Evolutionary conservation across 192 early-diverging fungal genomes (phyloP).

Genomic region (Coemansia sp.): DNA sequence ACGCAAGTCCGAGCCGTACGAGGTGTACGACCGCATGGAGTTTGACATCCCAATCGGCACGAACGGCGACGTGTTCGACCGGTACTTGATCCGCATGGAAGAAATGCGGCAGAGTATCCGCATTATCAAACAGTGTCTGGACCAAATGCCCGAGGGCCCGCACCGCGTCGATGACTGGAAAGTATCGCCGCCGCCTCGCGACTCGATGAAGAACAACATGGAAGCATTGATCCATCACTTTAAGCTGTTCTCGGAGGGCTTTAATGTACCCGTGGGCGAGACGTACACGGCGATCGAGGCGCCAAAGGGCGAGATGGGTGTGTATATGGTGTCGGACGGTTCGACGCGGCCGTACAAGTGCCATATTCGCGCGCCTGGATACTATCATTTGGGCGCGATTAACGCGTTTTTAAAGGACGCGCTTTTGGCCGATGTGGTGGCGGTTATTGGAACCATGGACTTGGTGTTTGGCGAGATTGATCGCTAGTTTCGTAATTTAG

Average conservation of each 20-base stretch:
- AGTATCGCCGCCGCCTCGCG: constrained; percentile 89
- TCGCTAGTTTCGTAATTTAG: constrained; percentile 52
- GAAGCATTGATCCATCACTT: constrained; percentile 99
- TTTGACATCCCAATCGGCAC: constrained; percentile 96
- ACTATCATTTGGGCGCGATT: constrained; percentile 85
- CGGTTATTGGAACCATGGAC: constrained; percentile 98
- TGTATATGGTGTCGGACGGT: constrained; percentile 91
- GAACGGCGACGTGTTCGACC: constrained; percentile 94
- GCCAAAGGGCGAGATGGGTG: constrained; percentile 99
- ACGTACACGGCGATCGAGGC: constrained; percentile 98
- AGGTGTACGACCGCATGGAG: constrained; percentile 92
- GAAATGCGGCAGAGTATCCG: constrained; percentile 97
- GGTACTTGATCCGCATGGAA: constrained; percentile 95
- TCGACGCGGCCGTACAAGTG: constrained; percentile 95
- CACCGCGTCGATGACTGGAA: constrained; percentile 98
- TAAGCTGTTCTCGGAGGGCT: constrained; percentile 99
- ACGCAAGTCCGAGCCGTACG: constrained; percentile 90
- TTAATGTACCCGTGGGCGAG: constrained; percentile 94
- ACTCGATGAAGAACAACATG: constrained; percentile 98
- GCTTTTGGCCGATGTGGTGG: constrained; percentile 92
- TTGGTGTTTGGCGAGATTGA: constrained; percentile 97
- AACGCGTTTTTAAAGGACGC: constrained; percentile 91
- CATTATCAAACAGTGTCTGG: constrained; percentile 94
- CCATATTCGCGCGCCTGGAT: constrained; percentile 96
- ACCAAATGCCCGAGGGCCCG: constrained; percentile 92